phyloP scores from a whole-genome alignment of 257 asterid genomes.

The Agastache rugosa region DNA sequence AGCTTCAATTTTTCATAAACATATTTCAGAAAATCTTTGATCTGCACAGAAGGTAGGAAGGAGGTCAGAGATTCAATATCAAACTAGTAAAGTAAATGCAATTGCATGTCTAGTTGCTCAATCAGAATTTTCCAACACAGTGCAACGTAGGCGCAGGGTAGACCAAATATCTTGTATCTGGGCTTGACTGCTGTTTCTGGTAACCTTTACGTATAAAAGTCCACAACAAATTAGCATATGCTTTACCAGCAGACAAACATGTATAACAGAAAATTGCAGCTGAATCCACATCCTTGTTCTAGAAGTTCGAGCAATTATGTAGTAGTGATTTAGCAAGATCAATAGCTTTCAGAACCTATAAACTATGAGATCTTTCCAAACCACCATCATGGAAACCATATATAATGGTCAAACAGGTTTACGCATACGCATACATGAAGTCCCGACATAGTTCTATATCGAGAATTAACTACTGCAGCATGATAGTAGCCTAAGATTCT shows the following conservation, averaged over 20 bases:
- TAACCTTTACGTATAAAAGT: neutral
- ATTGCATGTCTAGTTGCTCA: constrained; percentile 20
- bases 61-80: constrained; percentile 15
- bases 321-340: constrained; percentile 17
- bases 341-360: neutral
- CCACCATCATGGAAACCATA: constrained; percentile 12
- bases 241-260: constrained; percentile 14
- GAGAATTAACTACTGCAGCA: neutral
- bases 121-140: constrained; percentile 18
- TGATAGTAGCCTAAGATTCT: constrained; percentile 1
- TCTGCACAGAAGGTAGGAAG: constrained; percentile 52
- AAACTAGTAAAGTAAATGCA: constrained; percentile 21
- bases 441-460: neutral
- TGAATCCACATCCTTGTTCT: neutral
- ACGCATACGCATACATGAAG: constrained; percentile 12
- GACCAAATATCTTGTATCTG: constrained; percentile 6
- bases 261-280: neutral
- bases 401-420: neutral
- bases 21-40: constrained; percentile 64
- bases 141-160: neutral
- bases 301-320: constrained; percentile 2
- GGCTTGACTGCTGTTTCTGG: neutral
- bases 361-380: neutral
- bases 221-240: neutral
- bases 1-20: constrained; percentile 89